Percentiles rank a stretch among this genome's conserved stretches.
Conservation (phyloP, 371 early-diverging fungal genomes). For the Mortierella sp. region DNA sequence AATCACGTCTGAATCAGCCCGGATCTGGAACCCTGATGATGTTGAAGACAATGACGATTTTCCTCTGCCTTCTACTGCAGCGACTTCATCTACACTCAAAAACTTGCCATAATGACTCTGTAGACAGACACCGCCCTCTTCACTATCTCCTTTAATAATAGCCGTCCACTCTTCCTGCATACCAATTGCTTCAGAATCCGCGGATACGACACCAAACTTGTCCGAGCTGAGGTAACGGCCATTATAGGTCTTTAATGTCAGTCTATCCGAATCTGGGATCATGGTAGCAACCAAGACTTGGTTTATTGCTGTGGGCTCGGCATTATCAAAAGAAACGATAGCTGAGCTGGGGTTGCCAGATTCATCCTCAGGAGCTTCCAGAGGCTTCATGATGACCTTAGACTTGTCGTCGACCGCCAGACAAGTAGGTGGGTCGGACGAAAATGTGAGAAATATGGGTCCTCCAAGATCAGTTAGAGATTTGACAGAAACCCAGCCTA, state of each 20-base stretch:
- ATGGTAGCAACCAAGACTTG: constrained; percentile 81
- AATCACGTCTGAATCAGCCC: constrained; percentile 80
- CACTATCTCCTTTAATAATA: constrained; percentile 58
- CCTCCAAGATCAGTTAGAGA: constrained; percentile 75
- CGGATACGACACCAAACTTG: constrained; percentile 84
- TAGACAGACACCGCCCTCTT: constrained; percentile 81
- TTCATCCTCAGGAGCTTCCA: constrained; percentile 39
- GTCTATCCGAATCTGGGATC: constrained; percentile 65
- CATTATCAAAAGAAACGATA: constrained; percentile 23
- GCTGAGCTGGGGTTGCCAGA: not conserved
- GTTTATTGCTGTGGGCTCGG: constrained; percentile 75
- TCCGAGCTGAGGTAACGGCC: constrained; percentile 83
- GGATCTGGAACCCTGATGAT: constrained; percentile 59
- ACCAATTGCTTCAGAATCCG: constrained; percentile 82
- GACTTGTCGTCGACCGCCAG: constrained; percentile 68
- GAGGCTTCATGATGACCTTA: constrained; percentile 62
- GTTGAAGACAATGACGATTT: constrained; percentile 25
- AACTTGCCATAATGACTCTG: constrained; percentile 73
- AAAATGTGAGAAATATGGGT: constrained; percentile 76
- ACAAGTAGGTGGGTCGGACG: constrained; percentile 75
- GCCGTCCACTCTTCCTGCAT: constrained; percentile 86
- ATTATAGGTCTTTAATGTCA: constrained; percentile 75
- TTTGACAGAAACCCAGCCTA: constrained; percentile 79
- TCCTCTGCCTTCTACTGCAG: constrained; percentile 58
- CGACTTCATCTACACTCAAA: constrained; percentile 73